phyloP scores from a whole-genome alignment of 306 rosid species.

The Aeschynomene evenia region DNA sequence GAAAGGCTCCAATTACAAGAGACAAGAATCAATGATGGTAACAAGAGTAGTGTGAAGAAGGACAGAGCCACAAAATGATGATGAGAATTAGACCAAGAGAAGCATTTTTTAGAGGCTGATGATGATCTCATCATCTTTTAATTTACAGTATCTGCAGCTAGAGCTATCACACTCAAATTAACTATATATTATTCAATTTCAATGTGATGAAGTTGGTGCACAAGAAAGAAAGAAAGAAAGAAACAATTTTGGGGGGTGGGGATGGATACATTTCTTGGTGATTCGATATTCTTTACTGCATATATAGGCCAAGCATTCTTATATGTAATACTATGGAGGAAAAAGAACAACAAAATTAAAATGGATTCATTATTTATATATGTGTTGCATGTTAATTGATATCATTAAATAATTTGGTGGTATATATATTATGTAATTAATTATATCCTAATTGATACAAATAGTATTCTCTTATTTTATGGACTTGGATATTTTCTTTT shows the following conservation, averaged over 20 bases:
- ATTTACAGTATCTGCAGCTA: neutral
- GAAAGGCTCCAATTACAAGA: conserved; percentile 3
- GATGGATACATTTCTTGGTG: conserved; percentile 39
- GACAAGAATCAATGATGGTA: conserved; percentile 24
- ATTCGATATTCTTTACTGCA: conserved; percentile 26
- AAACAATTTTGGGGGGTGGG: conserved; percentile 3
- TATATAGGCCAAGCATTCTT: conserved; percentile 14
- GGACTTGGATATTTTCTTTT: no score
- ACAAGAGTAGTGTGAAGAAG: neutral
- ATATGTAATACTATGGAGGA: neutral
- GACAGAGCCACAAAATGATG: conserved; percentile 5
- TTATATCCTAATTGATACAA: no score
- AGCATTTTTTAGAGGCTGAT: conserved; percentile 1
- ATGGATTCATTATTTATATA: no score
- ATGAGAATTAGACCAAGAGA: neutral
- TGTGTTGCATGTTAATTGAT: no score
- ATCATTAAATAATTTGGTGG: no score
- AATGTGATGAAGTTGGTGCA: neutral
- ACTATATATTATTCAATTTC: neutral
- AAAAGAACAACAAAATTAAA: no score
- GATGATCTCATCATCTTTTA: conserved; percentile 32
- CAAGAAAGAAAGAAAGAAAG: no score
- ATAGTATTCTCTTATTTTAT: no score
- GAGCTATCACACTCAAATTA: neutral
- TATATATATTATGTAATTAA: no score